A percentile compares a stretch with the other conserved stretches of the same genome.
phyloP scores from a whole-genome alignment of 2,329 filamentous ascomycete genomes.

The Colletotrichum kahawae region DNA sequence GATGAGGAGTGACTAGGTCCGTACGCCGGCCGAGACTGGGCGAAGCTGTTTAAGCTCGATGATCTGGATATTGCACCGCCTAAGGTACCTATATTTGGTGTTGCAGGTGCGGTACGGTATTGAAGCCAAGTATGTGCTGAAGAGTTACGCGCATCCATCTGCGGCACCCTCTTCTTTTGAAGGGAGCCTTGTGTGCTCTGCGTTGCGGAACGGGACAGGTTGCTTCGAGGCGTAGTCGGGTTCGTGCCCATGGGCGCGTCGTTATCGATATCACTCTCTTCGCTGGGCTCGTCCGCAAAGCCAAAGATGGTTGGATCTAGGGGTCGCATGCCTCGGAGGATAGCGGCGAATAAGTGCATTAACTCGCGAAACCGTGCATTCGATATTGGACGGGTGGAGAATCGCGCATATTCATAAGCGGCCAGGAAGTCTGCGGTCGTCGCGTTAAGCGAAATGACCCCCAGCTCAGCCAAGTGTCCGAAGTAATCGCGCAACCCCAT shows the following conservation, averaged over 20 bases:
- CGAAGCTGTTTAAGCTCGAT: constrained; percentile 44
- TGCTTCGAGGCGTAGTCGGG: constrained; percentile 43
- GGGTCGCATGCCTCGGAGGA: constrained; percentile 77
- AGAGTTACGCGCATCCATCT: constrained; percentile 39
- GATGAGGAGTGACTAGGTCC: constrained; percentile 40
- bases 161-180: constrained; percentile 20
- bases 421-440: constrained; percentile 69
- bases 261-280: constrained; percentile 50
- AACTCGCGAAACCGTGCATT: constrained; percentile 76
- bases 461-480: constrained; percentile 69
- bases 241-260: constrained; percentile 48
- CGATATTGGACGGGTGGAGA: constrained; percentile 72
- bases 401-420: constrained; percentile 84
- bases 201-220: constrained; percentile 30
- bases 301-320: constrained; percentile 60
- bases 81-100: constrained; percentile 46
- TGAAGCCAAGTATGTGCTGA: constrained; percentile 49
- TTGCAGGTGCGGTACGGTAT: constrained; percentile 60
- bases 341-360: constrained; percentile 84
- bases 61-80: constrained; percentile 40
- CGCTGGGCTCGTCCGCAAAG: constrained; percentile 27
- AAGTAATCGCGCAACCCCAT: constrained; percentile 85
- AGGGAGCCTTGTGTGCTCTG: constrained; percentile 36
- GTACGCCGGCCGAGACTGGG: constrained; percentile 47
- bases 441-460: constrained; percentile 56